A percentile compares a stretch with the other conserved stretches of the same genome.
phyloP scores from a whole-genome alignment of 768 basidiomycete species.

The Paxillus ammoniavirescens region DNA sequence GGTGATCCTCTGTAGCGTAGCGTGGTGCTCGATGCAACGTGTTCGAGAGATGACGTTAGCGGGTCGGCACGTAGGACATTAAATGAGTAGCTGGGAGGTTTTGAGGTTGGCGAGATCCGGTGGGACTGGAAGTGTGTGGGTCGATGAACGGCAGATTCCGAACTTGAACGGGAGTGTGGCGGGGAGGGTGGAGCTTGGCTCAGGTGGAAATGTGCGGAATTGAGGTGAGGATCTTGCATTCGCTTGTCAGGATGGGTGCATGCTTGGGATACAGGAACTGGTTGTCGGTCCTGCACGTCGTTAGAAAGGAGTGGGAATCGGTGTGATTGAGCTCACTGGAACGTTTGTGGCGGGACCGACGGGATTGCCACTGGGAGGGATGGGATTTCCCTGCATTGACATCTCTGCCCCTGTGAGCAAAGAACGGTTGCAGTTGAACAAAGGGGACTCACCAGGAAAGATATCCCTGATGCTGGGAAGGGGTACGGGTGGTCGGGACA shows the following conservation, averaged over 20 bases:
- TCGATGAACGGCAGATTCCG: conserved; percentile 22
- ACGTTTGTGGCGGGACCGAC: neutral
- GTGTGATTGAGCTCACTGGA: conserved; percentile 5
- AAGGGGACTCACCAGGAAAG: conserved; percentile 45
- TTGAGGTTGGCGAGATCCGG: conserved; percentile 10
- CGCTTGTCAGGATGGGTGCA: neutral
- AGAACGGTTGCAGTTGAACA: neutral
- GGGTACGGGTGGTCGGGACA: conserved; percentile 29
- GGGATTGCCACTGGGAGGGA: neutral
- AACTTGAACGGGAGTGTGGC: conserved; percentile 27
- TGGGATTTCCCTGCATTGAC: conserved; percentile 12
- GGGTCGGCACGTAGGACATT: conserved; percentile 47
- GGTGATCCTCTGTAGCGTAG: conserved; percentile 32
- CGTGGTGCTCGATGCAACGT: conserved; percentile 42
- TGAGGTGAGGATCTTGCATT: neutral
- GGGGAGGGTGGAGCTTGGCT: conserved; percentile 19
- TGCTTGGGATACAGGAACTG: conserved; percentile 1
- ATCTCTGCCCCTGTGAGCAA: conserved; percentile 12
- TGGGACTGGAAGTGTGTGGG: conserved; percentile 6
- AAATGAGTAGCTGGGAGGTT: conserved; percentile 35
- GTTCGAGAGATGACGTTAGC: conserved; percentile 40
- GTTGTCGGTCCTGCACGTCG: neutral
- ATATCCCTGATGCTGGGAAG: conserved; percentile 55
- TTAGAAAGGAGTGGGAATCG: conserved; percentile 5
- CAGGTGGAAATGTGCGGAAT: conserved; percentile 4